These are phyloP conservation scores for Pythium rhizo-oryzae DNA, from an alignment of 352 stramenopile genomes.

Conservation along the genomic window DNA sequence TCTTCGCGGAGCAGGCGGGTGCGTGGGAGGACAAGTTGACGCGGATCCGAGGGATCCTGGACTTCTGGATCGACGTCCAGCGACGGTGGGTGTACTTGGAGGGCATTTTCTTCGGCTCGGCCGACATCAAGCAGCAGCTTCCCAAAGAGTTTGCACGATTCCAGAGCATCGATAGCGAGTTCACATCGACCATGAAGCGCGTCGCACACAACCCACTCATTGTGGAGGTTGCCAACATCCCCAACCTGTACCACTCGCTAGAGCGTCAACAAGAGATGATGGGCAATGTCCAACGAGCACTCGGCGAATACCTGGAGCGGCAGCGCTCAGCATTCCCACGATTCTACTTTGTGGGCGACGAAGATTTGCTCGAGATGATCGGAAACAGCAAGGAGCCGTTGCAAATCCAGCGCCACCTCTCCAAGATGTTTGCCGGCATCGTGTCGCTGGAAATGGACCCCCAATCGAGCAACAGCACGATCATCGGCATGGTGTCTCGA, in stretches of 20 bases:
- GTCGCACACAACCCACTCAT: slow-evolving; percentile 97
- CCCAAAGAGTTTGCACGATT: slow-evolving; percentile 98
- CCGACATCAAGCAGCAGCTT: slow-evolving; percentile 99
- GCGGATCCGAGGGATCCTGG: slow-evolving; percentile 96
- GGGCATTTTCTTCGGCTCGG: slow-evolving; percentile 98
- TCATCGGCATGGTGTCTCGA: slow-evolving; percentile 96
- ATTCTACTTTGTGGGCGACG: slow-evolving; percentile 99
- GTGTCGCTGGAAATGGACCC: slow-evolving; percentile 89
- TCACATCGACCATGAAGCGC: slow-evolving; percentile 98
- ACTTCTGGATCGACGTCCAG: slow-evolving; percentile 99
- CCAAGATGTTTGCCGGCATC: slow-evolving; percentile 99
- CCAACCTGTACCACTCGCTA: slow-evolving; percentile 91
- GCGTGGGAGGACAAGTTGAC: slow-evolving; percentile 98
- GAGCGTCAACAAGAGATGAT: slow-evolving; percentile 97
- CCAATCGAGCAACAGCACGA: slow-evolving; percentile 57
- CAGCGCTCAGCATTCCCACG: slow-evolving; percentile 96
- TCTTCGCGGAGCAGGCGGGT: slow-evolving; percentile 98
- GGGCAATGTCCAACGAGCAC: slow-evolving; percentile 99
- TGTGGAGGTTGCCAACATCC: slow-evolving; percentile 93
- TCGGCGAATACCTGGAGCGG: slow-evolving; percentile 99
- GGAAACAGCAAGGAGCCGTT: slow-evolving; percentile 98
- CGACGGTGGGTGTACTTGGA: slow-evolving; percentile 99
- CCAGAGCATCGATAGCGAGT: slow-evolving; percentile 99
- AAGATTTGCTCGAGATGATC: slow-evolving; percentile 99
- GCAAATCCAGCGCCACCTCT: slow-evolving; percentile 97